Base-by-base conservation (phyloP, 2,329 filamentous ascomycete species). In the Epichloe bromicola region DNA sequence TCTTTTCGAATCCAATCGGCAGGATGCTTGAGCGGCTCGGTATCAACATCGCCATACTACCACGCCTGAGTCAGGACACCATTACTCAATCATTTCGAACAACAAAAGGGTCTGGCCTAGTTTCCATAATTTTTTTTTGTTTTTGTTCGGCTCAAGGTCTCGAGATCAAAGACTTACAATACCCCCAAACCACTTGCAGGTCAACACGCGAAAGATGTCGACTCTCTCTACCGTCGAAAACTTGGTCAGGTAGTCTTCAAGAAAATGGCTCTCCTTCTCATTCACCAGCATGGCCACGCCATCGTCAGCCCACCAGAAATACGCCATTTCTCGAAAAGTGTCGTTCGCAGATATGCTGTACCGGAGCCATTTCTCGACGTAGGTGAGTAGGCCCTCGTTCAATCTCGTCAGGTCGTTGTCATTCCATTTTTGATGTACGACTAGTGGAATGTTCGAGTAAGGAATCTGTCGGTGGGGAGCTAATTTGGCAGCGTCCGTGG, bases 21-120 rank as follows among this genome's bases (percentile, higher is more conserved):
- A 2, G 59, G 59, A 41, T 56, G 58, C 10, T 55, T 49, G 4
- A 60, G 55, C 26, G 59, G 59, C 38, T 58, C 58, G 6, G 59
- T 60, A 30, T 60, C 58, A 11, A 60, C 54, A 34, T 60, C 59
- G 51, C 53, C 59, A 34, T 60, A 60, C 59, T 46, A 39, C n/a
- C 19, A 23, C 15, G 5, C 5, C 3, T 14, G 34, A 42, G 48
- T 41, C 37, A 38, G 23, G 10, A n/a, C 23, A 2, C 14, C 20
- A 8, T 15, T 33, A 1, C 17, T 23, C 8, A 11, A 11, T 30
- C 30, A 4, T 30, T 30, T 30, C 30, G 30, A 4, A 30, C 30
- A 30, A 30, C 30, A 30, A 30, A 30, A 30, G 10, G 8, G 3
- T 30, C 30, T 30, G 8, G 26, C 26, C 8, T 30, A 30, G 26